phyloP scores from a whole-genome alignment of 345 rosid genomes.

The Balakata baccata region DNA sequence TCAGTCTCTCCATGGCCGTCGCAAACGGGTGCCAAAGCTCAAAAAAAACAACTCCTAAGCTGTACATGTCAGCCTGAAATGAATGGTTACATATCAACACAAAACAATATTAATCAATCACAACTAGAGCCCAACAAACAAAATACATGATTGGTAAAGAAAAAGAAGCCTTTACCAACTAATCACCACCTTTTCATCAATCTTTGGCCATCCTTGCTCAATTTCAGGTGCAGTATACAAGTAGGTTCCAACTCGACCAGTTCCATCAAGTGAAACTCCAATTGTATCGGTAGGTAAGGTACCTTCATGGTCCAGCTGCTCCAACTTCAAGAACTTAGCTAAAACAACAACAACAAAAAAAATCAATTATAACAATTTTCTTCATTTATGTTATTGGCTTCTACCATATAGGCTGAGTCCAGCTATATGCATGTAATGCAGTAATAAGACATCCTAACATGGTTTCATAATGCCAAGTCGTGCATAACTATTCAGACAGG shows the following conservation, averaged over 20 bases:
- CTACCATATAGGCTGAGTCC: background rate
- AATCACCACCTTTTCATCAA: conserved; percentile 95
- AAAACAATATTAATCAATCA: background rate
- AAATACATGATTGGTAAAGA: conserved; percentile 11
- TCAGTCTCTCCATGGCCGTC: conserved; percentile 88
- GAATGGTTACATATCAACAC: background rate
- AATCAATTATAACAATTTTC: conserved; percentile 10
- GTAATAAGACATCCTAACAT: conserved; percentile 1
- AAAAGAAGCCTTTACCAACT: conserved; percentile 15
- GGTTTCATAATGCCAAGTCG: background rate
- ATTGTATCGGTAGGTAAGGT: conserved; percentile 50
- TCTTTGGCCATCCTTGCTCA: conserved; percentile 98
- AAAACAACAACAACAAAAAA: conserved; percentile 29
- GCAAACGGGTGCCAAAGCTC: conserved; percentile 96
- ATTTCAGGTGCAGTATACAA: conserved; percentile 98
- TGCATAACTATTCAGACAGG: background rate
- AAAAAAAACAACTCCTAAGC: conserved; percentile 89
- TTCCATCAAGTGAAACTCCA: conserved; percentile 79
- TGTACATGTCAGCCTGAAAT: conserved; percentile 93
- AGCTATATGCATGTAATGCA: background rate
- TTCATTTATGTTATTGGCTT: background rate
- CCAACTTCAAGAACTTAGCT: conserved; percentile 95
- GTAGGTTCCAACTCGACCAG: conserved; percentile 94
- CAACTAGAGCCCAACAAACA: conserved; percentile 6
- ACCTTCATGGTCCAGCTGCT: conserved; percentile 83